A percentile compares a stretch with the other conserved stretches of the same genome.
phyloP scores from a whole-genome alignment of 2,329 filamentous ascomycete species.

The Cryphonectria parasitica region DNA sequence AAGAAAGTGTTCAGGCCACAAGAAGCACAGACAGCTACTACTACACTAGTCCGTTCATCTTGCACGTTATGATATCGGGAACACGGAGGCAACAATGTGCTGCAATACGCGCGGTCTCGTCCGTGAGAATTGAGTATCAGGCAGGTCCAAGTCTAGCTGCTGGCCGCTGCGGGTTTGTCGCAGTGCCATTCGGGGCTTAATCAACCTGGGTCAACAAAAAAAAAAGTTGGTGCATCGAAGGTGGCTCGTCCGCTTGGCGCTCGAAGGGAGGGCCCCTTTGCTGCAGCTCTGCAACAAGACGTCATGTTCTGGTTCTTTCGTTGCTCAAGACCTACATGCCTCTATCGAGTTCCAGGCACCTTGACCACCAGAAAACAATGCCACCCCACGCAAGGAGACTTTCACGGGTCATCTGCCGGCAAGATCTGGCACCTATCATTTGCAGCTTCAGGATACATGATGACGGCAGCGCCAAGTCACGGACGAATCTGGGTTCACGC shows the following conservation, averaged over 20 bases:
- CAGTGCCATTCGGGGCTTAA: slow-evolving; percentile 25
- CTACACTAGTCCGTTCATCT: slow-evolving; percentile 10
- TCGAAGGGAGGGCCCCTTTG: background rate
- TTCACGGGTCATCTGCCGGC: slow-evolving; percentile 2
- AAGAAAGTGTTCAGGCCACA: background rate
- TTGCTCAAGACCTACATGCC: background rate
- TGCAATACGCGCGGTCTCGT: slow-evolving; percentile 24
- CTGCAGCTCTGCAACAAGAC: background rate
- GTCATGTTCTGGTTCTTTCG: background rate
- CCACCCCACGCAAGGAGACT: background rate
- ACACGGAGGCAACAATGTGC: background rate
- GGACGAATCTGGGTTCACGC: background rate
- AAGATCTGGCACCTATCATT: background rate
- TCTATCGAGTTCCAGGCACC: background rate
- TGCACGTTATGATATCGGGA: background rate
- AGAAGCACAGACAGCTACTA: background rate
- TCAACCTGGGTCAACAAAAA: background rate
- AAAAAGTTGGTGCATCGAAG: background rate
- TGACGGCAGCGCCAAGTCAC: slow-evolving; percentile 5
- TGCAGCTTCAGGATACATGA: slow-evolving; percentile 1
- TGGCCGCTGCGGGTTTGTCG: background rate
- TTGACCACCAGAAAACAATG: background rate
- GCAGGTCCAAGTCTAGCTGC: slow-evolving; percentile 34
- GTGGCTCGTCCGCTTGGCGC: slow-evolving; percentile 11
- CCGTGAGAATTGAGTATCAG: slow-evolving; percentile 24